These are phyloP conservation scores for Asterophora lycoperdoides DNA, from an alignment of 768 basidiomycete species.

Conservation along the genomic window DNA sequence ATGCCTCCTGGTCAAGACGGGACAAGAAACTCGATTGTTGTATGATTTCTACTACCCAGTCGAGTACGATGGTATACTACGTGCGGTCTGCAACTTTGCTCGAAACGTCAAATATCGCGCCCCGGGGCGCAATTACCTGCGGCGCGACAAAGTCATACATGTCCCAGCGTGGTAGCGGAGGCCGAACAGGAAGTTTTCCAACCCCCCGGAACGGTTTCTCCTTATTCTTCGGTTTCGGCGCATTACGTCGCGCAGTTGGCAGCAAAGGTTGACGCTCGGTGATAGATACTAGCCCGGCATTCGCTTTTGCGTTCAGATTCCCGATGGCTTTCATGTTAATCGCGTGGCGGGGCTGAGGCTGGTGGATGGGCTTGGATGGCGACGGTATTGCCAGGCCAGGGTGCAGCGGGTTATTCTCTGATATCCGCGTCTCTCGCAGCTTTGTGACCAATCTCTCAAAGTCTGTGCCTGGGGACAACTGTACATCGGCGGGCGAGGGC, in stretches of 20 bases:
- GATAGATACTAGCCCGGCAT: background rate
- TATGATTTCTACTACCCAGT: background rate
- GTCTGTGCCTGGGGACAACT: conserved; percentile 12
- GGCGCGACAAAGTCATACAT: conserved; percentile 8
- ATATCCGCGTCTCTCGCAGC: conserved; percentile 11
- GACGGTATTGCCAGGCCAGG: background rate
- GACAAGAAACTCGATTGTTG: background rate
- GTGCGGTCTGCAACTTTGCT: background rate
- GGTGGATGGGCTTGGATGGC: background rate
- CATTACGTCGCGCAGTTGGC: conserved; percentile 17
- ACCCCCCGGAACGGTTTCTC: conserved; percentile 22
- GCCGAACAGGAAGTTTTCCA: conserved; percentile 21
- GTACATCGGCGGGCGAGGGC: conserved; percentile 18
- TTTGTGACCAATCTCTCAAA: conserved; percentile 20
- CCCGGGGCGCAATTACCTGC: background rate
- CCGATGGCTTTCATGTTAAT: conserved; percentile 2
- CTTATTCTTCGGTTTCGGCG: conserved; percentile 13
- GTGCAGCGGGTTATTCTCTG: conserved; percentile 7
- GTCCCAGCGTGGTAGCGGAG: conserved; percentile 25
- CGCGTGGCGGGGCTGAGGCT: conserved; percentile 5
- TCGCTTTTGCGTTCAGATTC: conserved; percentile 1
- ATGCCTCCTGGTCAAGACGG: background rate
- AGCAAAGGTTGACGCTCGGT: conserved; percentile 1
- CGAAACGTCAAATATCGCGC: background rate
- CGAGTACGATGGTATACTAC: too few species aligned